A percentile compares a stretch with the other conserved stretches of the same genome.
phyloP scores from a whole-genome alignment of 768 basidiomycete species.

The Termitomyces sp. region DNA sequence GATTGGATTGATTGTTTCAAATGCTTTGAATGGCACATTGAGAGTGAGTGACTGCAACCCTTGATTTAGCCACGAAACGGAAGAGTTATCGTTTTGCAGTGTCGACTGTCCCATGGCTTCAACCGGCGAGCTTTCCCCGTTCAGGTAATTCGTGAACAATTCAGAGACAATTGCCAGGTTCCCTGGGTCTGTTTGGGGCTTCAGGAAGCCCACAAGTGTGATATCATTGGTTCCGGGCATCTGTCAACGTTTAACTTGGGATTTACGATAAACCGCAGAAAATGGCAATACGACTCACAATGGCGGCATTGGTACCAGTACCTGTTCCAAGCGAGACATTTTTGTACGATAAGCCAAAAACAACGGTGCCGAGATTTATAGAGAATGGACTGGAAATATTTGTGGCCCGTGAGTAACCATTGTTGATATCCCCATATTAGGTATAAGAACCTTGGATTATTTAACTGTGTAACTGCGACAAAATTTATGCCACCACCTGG shows the following conservation, averaged over 20 bases:
- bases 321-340: constrained; percentile 53
- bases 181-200: constrained; percentile 41
- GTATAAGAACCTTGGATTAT: constrained; percentile 45
- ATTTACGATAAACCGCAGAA: background rate
- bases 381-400: constrained; percentile 48
- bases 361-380: constrained; percentile 61
- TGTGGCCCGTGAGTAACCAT: background rate
- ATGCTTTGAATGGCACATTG: constrained; percentile 54
- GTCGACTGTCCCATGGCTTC: constrained; percentile 57
- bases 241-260: constrained; percentile 22
- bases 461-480: constrained; percentile 45
- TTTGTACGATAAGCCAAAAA: constrained; percentile 56
- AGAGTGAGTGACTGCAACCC: constrained; percentile 55
- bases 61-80: constrained; percentile 60
- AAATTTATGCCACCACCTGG: constrained; percentile 66
- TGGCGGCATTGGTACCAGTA: constrained; percentile 39
- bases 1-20: constrained; percentile 53
- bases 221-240: constrained; percentile 51
- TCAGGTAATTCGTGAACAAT: constrained; percentile 69
- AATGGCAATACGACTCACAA: constrained; percentile 34
- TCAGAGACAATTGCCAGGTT: constrained; percentile 47
- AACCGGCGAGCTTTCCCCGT: constrained; percentile 52
- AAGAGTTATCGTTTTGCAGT: constrained; percentile 45
- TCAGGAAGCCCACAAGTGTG: constrained; percentile 48
- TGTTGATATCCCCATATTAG: background rate